Percentiles rank a stretch among this genome's conserved stretches.
These are phyloP conservation scores for Alternaria sp. DNA, from an alignment of 2,329 filamentous ascomycete species.

Conservation along the genomic window DNA sequence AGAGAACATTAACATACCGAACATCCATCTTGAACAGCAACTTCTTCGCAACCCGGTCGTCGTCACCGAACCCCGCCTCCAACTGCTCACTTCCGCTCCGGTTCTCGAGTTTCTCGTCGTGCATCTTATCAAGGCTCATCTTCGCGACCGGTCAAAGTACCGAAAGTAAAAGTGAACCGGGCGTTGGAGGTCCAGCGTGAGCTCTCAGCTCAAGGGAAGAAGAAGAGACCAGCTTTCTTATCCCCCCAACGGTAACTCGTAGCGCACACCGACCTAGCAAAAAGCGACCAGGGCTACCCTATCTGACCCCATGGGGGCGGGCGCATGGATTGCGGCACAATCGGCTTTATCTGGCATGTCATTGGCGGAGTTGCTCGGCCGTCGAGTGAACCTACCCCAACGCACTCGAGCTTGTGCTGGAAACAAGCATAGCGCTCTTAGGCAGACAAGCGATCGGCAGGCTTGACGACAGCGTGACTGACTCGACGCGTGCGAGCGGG, in stretches of 20 bases:
- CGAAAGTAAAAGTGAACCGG: not conserved
- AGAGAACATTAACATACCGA: constrained; percentile 43
- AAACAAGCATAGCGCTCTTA: constrained; percentile 3
- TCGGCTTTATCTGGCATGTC: not conserved
- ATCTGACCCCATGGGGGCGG: constrained; percentile 8
- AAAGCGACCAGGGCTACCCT: not conserved
- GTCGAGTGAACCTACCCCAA: not conserved
- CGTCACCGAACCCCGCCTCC: constrained; percentile 26
- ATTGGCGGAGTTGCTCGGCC: constrained; percentile 1
- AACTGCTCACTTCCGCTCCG: constrained; percentile 22
- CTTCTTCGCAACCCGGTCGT: constrained; percentile 29
- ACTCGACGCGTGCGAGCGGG: not conserved
- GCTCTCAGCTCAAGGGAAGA: not conserved
- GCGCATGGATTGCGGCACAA: not conserved
- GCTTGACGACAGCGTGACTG: constrained; percentile 3
- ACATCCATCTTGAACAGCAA: constrained; percentile 64
- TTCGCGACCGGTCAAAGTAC: not conserved
- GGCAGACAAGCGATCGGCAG: not conserved
- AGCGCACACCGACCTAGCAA: not conserved
- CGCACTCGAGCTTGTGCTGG: not conserved
- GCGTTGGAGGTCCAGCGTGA: not conserved
- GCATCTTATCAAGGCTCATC: constrained; percentile 30
- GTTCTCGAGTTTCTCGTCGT: constrained; percentile 37
- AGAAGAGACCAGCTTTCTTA: not conserved
- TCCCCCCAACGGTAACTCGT: not conserved